A percentile compares a stretch with the other conserved stretches of the same genome.
Conservation (phyloP, 352 stramenopile genomes). For the Achlya hypogyna region DNA sequence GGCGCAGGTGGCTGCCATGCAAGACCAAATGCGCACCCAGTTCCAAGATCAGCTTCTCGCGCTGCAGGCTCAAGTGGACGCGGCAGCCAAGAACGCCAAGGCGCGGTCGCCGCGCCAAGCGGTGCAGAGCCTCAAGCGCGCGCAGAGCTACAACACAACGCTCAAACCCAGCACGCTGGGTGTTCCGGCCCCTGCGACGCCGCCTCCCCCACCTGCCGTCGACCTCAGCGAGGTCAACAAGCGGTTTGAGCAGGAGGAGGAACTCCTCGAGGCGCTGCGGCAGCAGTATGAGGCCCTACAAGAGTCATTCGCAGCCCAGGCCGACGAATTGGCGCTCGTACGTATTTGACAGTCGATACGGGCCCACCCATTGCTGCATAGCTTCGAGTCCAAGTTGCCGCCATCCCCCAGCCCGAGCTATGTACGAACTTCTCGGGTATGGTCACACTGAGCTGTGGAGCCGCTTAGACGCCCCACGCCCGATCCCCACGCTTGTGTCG, state of each 20-base stretch:
- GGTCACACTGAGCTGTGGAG: background rate
- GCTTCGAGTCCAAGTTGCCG: background rate
- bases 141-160: constrained; percentile 13
- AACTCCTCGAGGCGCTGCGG: constrained; percentile 9
- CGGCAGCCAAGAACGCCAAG: constrained; percentile 9
- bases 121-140: background rate
- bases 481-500: background rate
- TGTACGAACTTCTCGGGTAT: background rate
- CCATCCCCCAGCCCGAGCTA: background rate
- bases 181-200: no score
- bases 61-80: constrained; percentile 34
- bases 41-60: constrained; percentile 39
- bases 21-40: constrained; percentile 44
- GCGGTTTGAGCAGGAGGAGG: constrained; percentile 12
- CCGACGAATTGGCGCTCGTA: background rate
- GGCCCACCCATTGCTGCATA: background rate
- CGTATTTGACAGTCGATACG: background rate
- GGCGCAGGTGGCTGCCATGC: constrained; percentile 23
- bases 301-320: background rate
- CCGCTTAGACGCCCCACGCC: background rate
- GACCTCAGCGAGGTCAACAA: background rate
- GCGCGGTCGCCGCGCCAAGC: background rate
- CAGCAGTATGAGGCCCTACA: constrained; percentile 16
- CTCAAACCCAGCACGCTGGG: background rate
- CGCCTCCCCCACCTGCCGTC: background rate